phyloP scores from a whole-genome alignment of 208 protist species.

The Angomonas ambiguus region DNA sequence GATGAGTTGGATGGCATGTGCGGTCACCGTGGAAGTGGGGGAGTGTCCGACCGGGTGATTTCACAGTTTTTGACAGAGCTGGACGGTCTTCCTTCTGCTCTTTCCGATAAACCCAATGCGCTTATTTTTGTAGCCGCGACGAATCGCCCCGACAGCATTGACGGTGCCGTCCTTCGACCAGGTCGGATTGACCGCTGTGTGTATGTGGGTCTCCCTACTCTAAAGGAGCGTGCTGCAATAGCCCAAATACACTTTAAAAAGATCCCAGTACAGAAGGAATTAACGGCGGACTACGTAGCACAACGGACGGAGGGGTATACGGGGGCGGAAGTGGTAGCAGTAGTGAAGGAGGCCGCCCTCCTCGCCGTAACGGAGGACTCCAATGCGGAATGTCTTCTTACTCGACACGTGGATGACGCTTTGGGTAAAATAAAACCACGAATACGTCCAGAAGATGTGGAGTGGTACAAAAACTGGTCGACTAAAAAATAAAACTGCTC shows the following conservation, averaged over 20 bases:
- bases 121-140: constrained; percentile 94
- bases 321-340: constrained; percentile 91
- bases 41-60: constrained; percentile 96
- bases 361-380: constrained; percentile 66
- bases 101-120: constrained; percentile 58
- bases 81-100: constrained; percentile 74
- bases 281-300: constrained; percentile 56
- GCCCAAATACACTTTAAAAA: constrained; percentile 68
- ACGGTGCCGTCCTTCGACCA: constrained; percentile 89
- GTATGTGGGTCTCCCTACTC: constrained; percentile 89
- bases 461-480: constrained; percentile 62
- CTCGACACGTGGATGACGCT: constrained; percentile 51
- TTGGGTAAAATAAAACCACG: constrained; percentile 53
- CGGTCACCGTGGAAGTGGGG: constrained; percentile 78
- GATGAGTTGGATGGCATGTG: constrained; percentile 99
- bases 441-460: constrained; percentile 38
- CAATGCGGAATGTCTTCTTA: constrained; percentile 28
- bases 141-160: constrained; percentile 89
- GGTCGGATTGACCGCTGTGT: constrained; percentile 91
- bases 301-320: constrained; percentile 77
- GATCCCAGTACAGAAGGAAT: constrained; percentile 45
- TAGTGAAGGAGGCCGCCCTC: constrained; percentile 91
- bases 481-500: neutral
- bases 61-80: constrained; percentile 96
- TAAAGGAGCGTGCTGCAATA: constrained; percentile 77